Base-by-base conservation (phyloP, 352 stramenopile genomes). In the Phytophthora capsici region DNA sequence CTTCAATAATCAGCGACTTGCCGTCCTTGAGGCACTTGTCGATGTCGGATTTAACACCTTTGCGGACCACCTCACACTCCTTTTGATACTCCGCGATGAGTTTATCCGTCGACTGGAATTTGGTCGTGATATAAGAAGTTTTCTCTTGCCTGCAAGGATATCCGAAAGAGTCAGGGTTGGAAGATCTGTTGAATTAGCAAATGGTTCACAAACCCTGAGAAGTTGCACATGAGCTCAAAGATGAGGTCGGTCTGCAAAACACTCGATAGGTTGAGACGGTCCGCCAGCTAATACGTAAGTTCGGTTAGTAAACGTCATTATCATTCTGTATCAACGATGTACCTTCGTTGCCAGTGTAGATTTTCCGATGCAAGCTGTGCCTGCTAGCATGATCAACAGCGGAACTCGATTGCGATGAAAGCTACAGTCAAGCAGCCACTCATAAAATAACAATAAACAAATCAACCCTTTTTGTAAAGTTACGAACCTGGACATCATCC, bases 171-270 rank as follows among this genome's bases (percentile, higher is more conserved):
- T 70, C 38, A 46, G 10, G 25, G 22, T 47, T 14, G 43, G 28
- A 55, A 32, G 17, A 14, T 22, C 25, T 7, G 20, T 9, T n/a
- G 22, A 44, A 37, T 5, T 13, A 45, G 17, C 41, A 54, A n/a
- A 45, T 32, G 17, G 28, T 23, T 6, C 30, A 57, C 71, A 14
- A 57, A 96, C 88, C 86, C 88, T 2, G 88, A 96, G 57, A 96
- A 96, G 46, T 96, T 96, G 70, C 88, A 96, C 88, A 96, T 96
- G 45, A 96, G 79, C 68, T 94, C 88, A 63, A 94, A 94, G 55
- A 94, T 96, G 38, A 96, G 77, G 48, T 96, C 88, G 0, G 86
- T 94, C 57, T 96, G 88, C 17, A 96, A 72, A 6, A 96, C 86
- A 25, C 88, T 96, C 28, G 88, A 96, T 9, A 96, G 67, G 56